Conservation (phyloP, 2,329 filamentous ascomycete genomes). For the Sclerotinia glacialis region DNA sequence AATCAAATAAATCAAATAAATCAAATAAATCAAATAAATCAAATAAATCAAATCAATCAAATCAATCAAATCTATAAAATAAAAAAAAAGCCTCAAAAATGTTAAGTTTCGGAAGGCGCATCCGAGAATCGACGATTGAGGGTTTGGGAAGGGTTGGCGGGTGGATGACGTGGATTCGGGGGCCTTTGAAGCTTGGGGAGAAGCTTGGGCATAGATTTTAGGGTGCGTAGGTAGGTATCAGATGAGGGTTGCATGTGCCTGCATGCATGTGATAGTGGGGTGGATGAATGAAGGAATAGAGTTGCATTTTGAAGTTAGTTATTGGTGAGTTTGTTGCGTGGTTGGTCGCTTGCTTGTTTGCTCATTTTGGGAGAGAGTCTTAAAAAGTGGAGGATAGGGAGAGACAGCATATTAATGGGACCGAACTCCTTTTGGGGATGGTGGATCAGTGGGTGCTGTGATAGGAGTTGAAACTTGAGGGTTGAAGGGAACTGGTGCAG, state of each 20-base stretch:
- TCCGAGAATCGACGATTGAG: not conserved
- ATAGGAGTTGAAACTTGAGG: not conserved
- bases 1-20: too few relatives aligned
- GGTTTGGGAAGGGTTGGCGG: not conserved
- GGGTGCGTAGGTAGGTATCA: too few relatives aligned
- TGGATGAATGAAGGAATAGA: not conserved
- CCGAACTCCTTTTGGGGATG: not conserved
- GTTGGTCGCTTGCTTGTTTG: too few relatives aligned
- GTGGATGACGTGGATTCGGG: not conserved
- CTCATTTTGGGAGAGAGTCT: not conserved
- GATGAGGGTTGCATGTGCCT: not conserved
- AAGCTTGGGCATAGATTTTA: not conserved
- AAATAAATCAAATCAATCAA: too few relatives aligned
- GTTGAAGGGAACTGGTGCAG: not conserved
- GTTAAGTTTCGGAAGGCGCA: not conserved
- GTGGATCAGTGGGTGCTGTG: not conserved
- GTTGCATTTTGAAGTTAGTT: not conserved
- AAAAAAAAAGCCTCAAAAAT: not conserved
- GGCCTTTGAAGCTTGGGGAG: not conserved
- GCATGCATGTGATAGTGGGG: conserved; percentile 3
- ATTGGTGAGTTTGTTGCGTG: not conserved
- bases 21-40: too few relatives aligned
- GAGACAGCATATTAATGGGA: not conserved
- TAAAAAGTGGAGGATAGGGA: conserved; percentile 1
- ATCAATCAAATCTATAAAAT: not conserved